These are phyloP conservation scores for Posidonia oceanica DNA, from an alignment of 116 monocot genomes.

Conservation along the genomic window DNA sequence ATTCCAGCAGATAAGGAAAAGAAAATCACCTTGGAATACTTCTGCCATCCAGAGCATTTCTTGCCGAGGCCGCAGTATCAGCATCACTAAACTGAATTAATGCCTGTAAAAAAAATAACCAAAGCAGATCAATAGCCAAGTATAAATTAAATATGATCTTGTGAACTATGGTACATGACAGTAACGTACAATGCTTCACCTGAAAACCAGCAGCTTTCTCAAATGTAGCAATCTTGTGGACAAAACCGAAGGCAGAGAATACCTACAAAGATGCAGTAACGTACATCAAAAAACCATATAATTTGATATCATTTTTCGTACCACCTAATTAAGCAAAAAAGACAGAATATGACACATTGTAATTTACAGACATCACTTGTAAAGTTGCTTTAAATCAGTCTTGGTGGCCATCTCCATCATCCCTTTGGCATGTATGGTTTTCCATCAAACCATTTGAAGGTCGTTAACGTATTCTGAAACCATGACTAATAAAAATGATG, in stretches of 20 bases:
- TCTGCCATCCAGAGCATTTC: constrained; percentile 90
- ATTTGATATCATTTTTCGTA: too few species aligned
- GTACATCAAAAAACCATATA: too few species aligned
- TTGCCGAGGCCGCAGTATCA: constrained; percentile 59
- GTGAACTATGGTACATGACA: neutral
- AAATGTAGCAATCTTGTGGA: constrained; percentile 94
- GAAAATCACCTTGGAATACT: constrained; percentile 72
- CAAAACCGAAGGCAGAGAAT: constrained; percentile 95
- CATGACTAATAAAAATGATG: too few species aligned
- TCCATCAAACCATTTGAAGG: too few species aligned
- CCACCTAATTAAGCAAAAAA: too few species aligned
- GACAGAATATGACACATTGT: too few species aligned
- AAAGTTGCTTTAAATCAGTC: too few species aligned
- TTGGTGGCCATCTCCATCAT: too few species aligned
- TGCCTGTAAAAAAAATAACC: constrained; percentile 34
- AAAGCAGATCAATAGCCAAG: neutral
- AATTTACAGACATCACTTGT: too few species aligned
- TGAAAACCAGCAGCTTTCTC: constrained; percentile 98
- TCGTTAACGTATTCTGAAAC: too few species aligned
- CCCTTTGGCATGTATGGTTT: too few species aligned
- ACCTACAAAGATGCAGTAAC: constrained; percentile 30
- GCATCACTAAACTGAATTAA: constrained; percentile 83
- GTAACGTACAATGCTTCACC: constrained; percentile 25
- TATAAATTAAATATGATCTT: neutral
- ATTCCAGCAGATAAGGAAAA: neutral